Base-by-base conservation (phyloP, 2,329 filamentous ascomycete species). In the Talaromyces albobiverticillius region DNA sequence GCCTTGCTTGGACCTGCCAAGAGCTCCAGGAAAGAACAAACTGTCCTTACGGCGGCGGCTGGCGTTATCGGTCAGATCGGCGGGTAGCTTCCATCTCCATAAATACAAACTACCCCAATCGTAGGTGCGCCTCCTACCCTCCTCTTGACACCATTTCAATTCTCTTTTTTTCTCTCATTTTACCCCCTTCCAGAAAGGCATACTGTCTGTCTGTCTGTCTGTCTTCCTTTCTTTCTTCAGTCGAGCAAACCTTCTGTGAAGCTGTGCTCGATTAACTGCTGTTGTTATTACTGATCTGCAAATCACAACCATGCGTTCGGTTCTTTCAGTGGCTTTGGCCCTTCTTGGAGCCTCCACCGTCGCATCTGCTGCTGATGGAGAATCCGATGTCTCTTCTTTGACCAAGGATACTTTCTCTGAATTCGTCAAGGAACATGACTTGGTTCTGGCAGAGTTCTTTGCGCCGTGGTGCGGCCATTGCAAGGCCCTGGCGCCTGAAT, bases 381-480 rank as follows among this genome's bases (percentile, higher is more conserved):
- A 65, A 40, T 95, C 90, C 45, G 91, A 97, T 71, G 94, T 99
- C 61, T 76, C 84, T 66, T 84, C 90, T 63, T 81, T 99, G 61
- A 95, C 88, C 75, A 86, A 87, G 74, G 90, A 93, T 69, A 90
- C 83, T 61, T 99, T 99, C 74, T 82, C 88, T 63, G 83, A 86
- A 58, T 99, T 96, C 75, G 79, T 99, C 70, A 87, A 87, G 72
- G 77, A 85, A 65, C 88, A 97, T 73, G 86, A 90, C 65, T 82
- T 99, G 55, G 93, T 96, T 53, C 86, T 99, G 59, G 91, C 91
- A 65, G 92, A 99, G 79, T 99, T 96, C 85, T 96, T 90, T 74
- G 93, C 93, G 63, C 92, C 93, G 65, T 95, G 93, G 92, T 95
- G 89, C 65, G 93, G 92, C 62, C 93, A 97, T 83, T 97, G 93